Base-by-base conservation (phyloP, 345 rosid genomes). In the Passiflora organensis region DNA sequence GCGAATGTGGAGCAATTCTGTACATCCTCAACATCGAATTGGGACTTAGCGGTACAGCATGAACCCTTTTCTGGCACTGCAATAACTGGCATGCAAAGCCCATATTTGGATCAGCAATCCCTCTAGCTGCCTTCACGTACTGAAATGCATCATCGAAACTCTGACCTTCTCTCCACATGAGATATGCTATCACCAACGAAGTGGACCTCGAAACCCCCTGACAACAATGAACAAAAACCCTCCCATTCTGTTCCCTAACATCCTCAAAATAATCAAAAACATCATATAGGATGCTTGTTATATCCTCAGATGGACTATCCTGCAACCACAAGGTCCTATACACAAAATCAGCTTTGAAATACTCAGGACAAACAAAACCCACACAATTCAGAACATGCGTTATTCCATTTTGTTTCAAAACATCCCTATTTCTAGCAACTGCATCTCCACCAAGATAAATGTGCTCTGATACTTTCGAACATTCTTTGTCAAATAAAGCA, bases 101-200 rank as follows among this genome's bases (percentile, higher is more conserved):
- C 99, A 94, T 87, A 68, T 94, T 94, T 28, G 97, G 99, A 71
- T 94, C 99, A 51, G 97, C 96, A 55, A 94, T 94, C 50, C 95
- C 95, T 72, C 99, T 82, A 0, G 97, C 97, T 23, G 90, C 84
- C 81, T 94, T 94, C 44, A 94, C 99, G 49, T 83, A 83, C 78
- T 82, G 96, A 76, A 94, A 89, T 28, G 99, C 99, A 71, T 89
- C 99, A 55, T 94, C 99, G 51, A 89, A 94, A 74, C 88, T 89
- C 84, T 81, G 97, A 57, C 97, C 99, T 67, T 94, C 97, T 71
- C 99, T 82, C 99, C 99, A 94, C 90, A 94, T 94, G 23, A 73
- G 85, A 77, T 94, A 94, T 14, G 99, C 99, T 43, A 94, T 94
- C 53, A 89, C 99, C 82, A 94, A 72, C 0, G 99, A 94, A 51